A percentile compares a stretch with the other conserved stretches of the same genome.
phyloP scores from a whole-genome alignment of 306 rosid genomes.

The Vigna mungo region DNA sequence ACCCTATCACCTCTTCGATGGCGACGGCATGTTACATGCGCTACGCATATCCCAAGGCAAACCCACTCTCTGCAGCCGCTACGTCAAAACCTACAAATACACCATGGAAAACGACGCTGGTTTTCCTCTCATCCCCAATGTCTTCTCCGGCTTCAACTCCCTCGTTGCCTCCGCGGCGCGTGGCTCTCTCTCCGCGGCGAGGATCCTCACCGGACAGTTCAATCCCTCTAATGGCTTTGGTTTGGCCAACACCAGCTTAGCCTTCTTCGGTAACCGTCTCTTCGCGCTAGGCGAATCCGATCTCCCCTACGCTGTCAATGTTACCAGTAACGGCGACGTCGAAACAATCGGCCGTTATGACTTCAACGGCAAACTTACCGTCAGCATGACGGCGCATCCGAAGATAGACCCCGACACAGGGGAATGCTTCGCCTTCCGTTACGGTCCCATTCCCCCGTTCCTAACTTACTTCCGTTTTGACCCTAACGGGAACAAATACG shows the following conservation, averaged over 20 bases:
- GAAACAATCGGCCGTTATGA: slow-evolving; percentile 67
- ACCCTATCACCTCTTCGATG: slow-evolving; percentile 93
- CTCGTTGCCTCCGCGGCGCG: slow-evolving; percentile 77
- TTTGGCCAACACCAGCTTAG: slow-evolving; percentile 78
- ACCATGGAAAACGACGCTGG: slow-evolving; percentile 73
- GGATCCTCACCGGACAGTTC: slow-evolving; percentile 65
- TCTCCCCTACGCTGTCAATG: slow-evolving; percentile 63
- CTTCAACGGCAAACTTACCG: slow-evolving; percentile 67
- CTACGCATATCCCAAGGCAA: slow-evolving; percentile 63
- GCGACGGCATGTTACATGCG: slow-evolving; percentile 94
- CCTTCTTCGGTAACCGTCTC: slow-evolving; percentile 64
- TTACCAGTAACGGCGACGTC: slow-evolving; percentile 61
- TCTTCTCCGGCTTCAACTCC: slow-evolving; percentile 74
- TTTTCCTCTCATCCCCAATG: slow-evolving; percentile 67
- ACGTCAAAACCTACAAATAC: slow-evolving; percentile 74
- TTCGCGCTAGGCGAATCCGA: slow-evolving; percentile 86
- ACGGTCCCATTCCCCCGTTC: slow-evolving; percentile 79
- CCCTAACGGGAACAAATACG: slow-evolving; percentile 53
- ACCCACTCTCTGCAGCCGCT: slow-evolving; percentile 83
- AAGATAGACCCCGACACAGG: slow-evolving; percentile 70
- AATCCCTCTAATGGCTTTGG: slow-evolving; percentile 83
- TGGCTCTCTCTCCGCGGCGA: slow-evolving; percentile 64
- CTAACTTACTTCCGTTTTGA: slow-evolving; percentile 77
- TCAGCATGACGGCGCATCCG: slow-evolving; percentile 93
- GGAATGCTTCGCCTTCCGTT: slow-evolving; percentile 84